Base-by-base conservation (phyloP, 345 rosid genomes). In the Viola odorata region DNA sequence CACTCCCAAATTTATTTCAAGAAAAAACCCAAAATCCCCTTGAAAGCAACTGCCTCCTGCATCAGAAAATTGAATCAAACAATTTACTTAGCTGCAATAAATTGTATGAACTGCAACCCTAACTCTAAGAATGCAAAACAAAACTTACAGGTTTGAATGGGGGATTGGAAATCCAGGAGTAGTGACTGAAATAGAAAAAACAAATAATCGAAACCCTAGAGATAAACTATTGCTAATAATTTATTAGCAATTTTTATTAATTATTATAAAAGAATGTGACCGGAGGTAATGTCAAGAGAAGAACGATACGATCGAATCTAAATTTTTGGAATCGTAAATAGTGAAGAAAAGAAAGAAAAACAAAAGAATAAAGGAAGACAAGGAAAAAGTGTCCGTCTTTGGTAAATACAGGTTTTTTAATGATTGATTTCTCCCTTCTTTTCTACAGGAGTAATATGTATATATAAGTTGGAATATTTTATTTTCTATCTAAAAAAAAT, bases 251-350 rank as follows among this genome's bases (percentile, higher is more conserved):
- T 12, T 9, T 13, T 16, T 8, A 15, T 42, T 58, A 14, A 62
- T 5, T 5, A 53, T 37, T 12, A 11, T 14, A 12, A 7, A 38
- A 47, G 32, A 11, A 65, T 8, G 12, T 41, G 11, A 44, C 49
- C 41, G 49, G 38, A 58, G 48, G 58, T 53, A 41, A 49, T 66
- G 65, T 71, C 63, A 66, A 71, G 62, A 65, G 57, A 53, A 45
- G 53, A 65, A 60, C 53, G 62, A 70, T 64, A 70, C 55, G 61
- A 53, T 64, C 65, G 69, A 64, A 64, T 70, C 69, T 52, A 55
- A 60, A 23, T 11, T 41, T 58, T 42, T 6, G 10, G 17, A 64
- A 56, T 61, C 55, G 54, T 64, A 64, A 56, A 61, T 37, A 55
- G n/a, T 12, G 14, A 54, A 64, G 55, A 45, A 36, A 41, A 36